Evolutionary conservation across 805 yeast species (phyloP).

Genomic region (Spathaspora arborariae): DNA sequence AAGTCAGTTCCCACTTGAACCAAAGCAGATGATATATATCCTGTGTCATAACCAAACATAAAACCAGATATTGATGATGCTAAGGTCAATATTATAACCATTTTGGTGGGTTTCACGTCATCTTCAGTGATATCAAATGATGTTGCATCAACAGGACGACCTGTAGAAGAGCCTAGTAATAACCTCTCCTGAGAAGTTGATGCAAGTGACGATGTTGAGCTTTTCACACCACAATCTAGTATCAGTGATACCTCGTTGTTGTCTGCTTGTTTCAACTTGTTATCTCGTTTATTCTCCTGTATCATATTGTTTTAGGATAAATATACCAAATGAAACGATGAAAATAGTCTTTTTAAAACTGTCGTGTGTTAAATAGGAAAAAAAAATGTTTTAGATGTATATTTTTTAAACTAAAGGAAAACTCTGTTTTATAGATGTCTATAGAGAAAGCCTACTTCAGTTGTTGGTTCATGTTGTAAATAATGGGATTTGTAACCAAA

Average conservation of each 20-base stretch:
- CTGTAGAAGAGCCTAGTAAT: background rate
- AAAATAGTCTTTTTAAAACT: too few species aligned
- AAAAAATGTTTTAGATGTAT: too few species aligned
- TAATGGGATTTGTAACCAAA: background rate
- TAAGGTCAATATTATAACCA: slow-evolving; percentile 66
- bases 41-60: slow-evolving; percentile 97
- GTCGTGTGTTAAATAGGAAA: too few species aligned
- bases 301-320: background rate
- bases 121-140: background rate
- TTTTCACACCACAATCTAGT: background rate
- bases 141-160: background rate
- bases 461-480: background rate
- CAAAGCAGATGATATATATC: slow-evolving; percentile 90
- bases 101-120: slow-evolving; percentile 46
- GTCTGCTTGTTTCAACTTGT: background rate
- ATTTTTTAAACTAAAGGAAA: too few species aligned
- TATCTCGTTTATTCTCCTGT: background rate
- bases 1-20: slow-evolving; percentile 82
- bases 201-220: slow-evolving; percentile 5
- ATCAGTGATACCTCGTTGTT: background rate
- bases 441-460: too few species aligned
- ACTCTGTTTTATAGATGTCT: too few species aligned
- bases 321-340: too few species aligned
- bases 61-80: slow-evolving; percentile 90
- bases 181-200: slow-evolving; percentile 1